Conservation (phyloP, 495 filamentous ascomycete genomes). For the Aspergillus sclerotiicarbonarius region DNA sequence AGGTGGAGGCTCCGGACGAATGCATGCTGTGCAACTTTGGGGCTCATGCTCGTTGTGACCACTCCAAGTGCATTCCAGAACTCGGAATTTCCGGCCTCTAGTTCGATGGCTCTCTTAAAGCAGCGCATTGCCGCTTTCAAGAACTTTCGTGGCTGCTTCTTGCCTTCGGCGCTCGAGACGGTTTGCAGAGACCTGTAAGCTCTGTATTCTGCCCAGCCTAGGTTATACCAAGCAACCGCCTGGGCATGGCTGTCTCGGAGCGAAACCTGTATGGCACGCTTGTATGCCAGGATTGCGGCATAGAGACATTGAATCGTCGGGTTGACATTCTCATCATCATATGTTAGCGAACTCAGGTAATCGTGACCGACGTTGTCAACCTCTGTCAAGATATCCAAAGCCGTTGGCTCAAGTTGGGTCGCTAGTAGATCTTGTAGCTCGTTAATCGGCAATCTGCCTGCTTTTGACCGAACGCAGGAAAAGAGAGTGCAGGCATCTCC, state of each 20-base stretch:
- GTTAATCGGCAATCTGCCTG: constrained; percentile 55
- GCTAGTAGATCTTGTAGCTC: constrained; percentile 55
- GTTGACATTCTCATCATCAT: constrained; percentile 41
- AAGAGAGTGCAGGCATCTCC: constrained; percentile 88
- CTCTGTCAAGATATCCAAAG: constrained; percentile 63
- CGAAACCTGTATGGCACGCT: constrained; percentile 74
- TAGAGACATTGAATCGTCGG: constrained; percentile 49
- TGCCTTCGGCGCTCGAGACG: constrained; percentile 33
- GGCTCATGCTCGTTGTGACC: constrained; percentile 78
- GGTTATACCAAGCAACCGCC: constrained; percentile 93
- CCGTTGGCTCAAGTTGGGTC: constrained; percentile 46
- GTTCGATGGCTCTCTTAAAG: constrained; percentile 95
- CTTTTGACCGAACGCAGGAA: constrained; percentile 66
- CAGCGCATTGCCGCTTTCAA: constrained; percentile 81
- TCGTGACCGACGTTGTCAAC: constrained; percentile 65
- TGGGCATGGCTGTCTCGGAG: constrained; percentile 81
- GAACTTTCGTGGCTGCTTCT: constrained; percentile 55
- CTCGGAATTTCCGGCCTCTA: constrained; percentile 91
- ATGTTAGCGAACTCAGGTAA: constrained; percentile 35
- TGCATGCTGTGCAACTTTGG: constrained; percentile 87
- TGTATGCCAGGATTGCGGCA: constrained; percentile 78
- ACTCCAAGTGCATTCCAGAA: constrained; percentile 98
- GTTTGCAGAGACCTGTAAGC: constrained; percentile 63
- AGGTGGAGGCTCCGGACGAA: constrained; percentile 90
- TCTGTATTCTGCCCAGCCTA: constrained; percentile 89